Base-by-base conservation (phyloP, 345 rosid genomes). In the Dipteronia dyeriana region DNA sequence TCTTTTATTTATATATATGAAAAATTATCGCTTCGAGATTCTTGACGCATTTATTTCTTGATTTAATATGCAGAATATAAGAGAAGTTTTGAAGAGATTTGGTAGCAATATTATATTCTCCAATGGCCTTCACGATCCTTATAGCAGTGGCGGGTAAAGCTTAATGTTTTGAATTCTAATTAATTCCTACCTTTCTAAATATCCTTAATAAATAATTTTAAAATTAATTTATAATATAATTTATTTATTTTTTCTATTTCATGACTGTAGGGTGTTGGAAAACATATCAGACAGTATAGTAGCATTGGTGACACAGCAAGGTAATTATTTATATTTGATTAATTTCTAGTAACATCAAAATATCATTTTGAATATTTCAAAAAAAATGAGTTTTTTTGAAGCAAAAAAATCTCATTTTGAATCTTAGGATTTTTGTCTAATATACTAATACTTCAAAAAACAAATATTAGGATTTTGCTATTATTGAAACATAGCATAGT, bases 51-150 rank as follows among this genome's bases (percentile, higher is more conserved):
- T 34, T 4, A 4, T 25, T 47, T 17, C 8, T 25, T 0, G 13
- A 68, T 25, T 23, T 56, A 10, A 1, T 17, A 25, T 77, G 71
- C 68, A 81, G 84, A 26, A 81, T 26, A 53, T 77, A 39, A 69
- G 41, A 11, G 73, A 61, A 65, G 79, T 78, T 19, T 67, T 78
- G 6, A 60, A 53, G 41, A 82, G 75, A 20, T 82, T 82, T 51
- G 82, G 74, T 6, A 75, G 82, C 62, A 82, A 82, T 71, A 82
- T 82, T 26, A 78, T 75, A 61, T 82, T 82, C 75, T 82, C 84
- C 47, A 82, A 78, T 60, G 84, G 84, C 51, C 79, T 78, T 5
- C 73, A 66, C 2, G 82, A 82, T 47, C 84, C 82, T 49, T 82
- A 57, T 4, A 82, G 84, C 60, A 71, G 61, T 29, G 79, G 76